A percentile compares a stretch with the other conserved stretches of the same genome.
Conservation (phyloP, 2,329 filamentous ascomycete genomes). For the Beauveria sp. region DNA sequence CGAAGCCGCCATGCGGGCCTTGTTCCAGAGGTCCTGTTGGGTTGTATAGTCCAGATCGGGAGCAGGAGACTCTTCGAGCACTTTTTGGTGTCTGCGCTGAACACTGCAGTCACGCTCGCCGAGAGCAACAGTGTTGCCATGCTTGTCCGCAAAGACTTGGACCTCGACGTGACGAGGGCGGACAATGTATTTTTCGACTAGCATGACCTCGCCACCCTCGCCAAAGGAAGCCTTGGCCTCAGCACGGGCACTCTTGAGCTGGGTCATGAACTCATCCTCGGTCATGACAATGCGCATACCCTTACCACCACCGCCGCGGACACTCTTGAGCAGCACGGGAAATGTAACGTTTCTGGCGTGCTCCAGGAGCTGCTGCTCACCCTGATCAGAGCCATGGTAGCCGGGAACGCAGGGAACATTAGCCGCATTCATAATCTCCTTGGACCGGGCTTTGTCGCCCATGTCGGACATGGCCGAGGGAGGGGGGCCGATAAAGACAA, state of each 20-base stretch:
- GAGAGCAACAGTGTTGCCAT: conserved; percentile 72
- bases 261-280: conserved; percentile 60
- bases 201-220: conserved; percentile 69
- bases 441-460: conserved; percentile 88
- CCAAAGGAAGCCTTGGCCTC: conserved; percentile 76
- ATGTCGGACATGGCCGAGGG: conserved; percentile 76
- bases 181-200: conserved; percentile 77
- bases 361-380: conserved; percentile 48
- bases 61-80: conserved; percentile 82
- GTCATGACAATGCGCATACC: conserved; percentile 70
- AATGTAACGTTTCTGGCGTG: conserved; percentile 66
- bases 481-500: conserved; percentile 92
- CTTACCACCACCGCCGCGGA: conserved; percentile 75
- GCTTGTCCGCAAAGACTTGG: conserved; percentile 79
- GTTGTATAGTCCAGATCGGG: conserved; percentile 55
- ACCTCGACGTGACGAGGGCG: conserved; percentile 81
- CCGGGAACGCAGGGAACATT: conserved; percentile 94
- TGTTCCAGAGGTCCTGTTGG: conserved; percentile 55
- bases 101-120: conserved; percentile 86
- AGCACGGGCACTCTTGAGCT: conserved; percentile 64
- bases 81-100: conserved; percentile 82
- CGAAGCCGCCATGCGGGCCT: conserved; percentile 57
- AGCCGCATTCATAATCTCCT: conserved; percentile 94
- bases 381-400: conserved; percentile 84
- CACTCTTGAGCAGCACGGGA: conserved; percentile 72